Percentiles rank a stretch among this genome's conserved stretches.
Evolutionary conservation across 805 yeast species (phyloP).

Genomic region (Nakazawaea molendinolei): DNA sequence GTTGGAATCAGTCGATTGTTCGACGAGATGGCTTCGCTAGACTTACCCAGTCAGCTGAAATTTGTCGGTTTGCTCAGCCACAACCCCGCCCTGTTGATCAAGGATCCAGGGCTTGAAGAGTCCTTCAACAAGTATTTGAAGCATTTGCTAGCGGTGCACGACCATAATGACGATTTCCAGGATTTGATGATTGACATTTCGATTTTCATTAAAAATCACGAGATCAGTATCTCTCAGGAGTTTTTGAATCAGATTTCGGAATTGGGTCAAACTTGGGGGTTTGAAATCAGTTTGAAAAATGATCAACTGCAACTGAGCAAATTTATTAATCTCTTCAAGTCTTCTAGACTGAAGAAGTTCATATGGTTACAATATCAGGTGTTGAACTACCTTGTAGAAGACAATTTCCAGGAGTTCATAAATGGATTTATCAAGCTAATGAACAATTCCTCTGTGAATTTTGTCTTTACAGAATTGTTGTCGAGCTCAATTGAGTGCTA

Average conservation of each 20-base stretch:
- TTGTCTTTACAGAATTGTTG: conserved; percentile 8
- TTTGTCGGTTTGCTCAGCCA: conserved; percentile 6
- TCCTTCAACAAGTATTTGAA: conserved; percentile 7
- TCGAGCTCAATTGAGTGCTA: conserved; percentile 8
- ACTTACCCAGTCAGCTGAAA: neutral
- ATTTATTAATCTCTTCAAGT: conserved; percentile 1
- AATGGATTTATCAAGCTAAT: conserved; percentile 6
- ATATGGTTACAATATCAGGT: conserved; percentile 9
- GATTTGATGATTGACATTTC: conserved; percentile 3
- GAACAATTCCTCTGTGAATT: conserved; percentile 4
- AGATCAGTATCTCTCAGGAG: conserved; percentile 3
- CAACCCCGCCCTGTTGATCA: neutral
- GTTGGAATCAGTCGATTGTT: conserved; percentile 6
- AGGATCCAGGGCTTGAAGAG: conserved; percentile 1
- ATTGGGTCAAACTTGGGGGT: neutral
- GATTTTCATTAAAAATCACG: neutral
- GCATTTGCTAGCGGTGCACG: neutral
- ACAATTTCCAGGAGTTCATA: conserved; percentile 5
- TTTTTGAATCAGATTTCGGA: conserved; percentile 1
- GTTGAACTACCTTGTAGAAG: conserved; percentile 5
- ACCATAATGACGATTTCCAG: neutral
- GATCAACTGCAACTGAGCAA: neutral
- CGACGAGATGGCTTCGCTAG: neutral
- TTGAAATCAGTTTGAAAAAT: neutral
- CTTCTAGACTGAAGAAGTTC: conserved; percentile 7